Evolutionary conservation across 352 stramenopile species (phyloP).

Genomic region (Globisporangium iwayamae): DNA sequence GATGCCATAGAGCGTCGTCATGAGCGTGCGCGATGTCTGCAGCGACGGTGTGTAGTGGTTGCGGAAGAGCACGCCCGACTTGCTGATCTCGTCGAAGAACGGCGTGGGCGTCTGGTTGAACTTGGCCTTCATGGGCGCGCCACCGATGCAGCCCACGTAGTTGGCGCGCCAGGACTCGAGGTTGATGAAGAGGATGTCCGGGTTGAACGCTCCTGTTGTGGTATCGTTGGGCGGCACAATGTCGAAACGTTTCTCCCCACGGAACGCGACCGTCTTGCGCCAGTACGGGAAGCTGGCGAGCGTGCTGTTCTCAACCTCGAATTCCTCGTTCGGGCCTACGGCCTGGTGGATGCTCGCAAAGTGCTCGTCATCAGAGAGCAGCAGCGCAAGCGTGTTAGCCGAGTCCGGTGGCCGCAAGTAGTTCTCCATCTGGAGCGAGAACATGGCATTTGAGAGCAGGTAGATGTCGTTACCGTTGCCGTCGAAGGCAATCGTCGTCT

Average conservation of each 20-base stretch:
- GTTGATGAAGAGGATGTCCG: constrained; percentile 70
- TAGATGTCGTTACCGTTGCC: constrained; percentile 53
- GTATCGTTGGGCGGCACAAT: constrained; percentile 17
- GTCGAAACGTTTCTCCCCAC: constrained; percentile 46
- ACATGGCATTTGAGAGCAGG: constrained; percentile 70
- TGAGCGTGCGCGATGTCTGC: constrained; percentile 51
- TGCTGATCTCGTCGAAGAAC: constrained; percentile 49
- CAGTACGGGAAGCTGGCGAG: constrained; percentile 42
- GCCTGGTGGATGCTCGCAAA: constrained; percentile 51
- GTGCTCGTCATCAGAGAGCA: constrained; percentile 19
- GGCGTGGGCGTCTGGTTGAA: constrained; percentile 48
- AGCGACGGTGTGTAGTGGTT: constrained; percentile 69
- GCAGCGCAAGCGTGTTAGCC: constrained; percentile 8
- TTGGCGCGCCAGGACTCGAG: constrained; percentile 64
- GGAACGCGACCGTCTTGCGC: constrained; percentile 51
- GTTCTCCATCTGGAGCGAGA: constrained; percentile 48
- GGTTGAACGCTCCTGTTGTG: constrained; percentile 12
- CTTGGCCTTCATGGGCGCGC: constrained; percentile 31
- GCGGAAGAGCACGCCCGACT: constrained; percentile 50
- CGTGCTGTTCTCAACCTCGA: constrained; percentile 57
- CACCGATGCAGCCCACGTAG: constrained; percentile 58
- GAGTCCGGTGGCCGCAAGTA: constrained; percentile 43
- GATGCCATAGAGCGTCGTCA: constrained; percentile 67
- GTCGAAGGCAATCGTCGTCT: constrained; percentile 40
- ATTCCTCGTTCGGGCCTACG: constrained; percentile 37